Evolutionary conservation across 1,139 yeast genomes (phyloP), one percentile per base, ranked within the genome.

Genomic region (Yamadazyma dushanensis): DNA sequence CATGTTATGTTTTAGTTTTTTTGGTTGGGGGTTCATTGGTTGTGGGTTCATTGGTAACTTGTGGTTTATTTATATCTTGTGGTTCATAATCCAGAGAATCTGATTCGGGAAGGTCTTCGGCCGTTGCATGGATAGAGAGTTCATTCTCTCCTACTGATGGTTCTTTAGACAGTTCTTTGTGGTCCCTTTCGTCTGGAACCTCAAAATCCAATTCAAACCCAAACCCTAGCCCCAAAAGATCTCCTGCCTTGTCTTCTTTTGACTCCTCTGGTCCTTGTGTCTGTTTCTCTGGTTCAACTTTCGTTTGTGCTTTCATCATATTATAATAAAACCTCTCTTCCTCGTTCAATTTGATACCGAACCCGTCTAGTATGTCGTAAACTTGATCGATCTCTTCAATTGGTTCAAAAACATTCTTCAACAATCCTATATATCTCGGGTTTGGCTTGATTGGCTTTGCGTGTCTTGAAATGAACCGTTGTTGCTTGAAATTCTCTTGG

Each of bases 401-500:
- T 8, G 32, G 26, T 21, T 38, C 41, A 16, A 47, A 42, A 3
- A 47, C 49, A 20, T 40, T 32, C 17, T 38, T 34, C 10, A 45
- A 27, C 13, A 40, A 25, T 13, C 38, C 36, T 4, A 39, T 24
- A 25, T 36, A 45, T 15, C 37, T 35, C 15, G 34, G 16, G 32
- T 46, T 39, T 2, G 51, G 51, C 17, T 39, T 40, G 5, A 44
- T 35, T 2, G 45, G 49, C 17, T 36, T 39, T 15, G 35, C 34
- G 24, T 46, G 43, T 24, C 35, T 42, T 29, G 34, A 43, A 7
- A 47, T 26, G 22, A 31, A 45, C 14, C 41, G 31, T 16, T 37
- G 37, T 22, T 46, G 50, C 28, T 34, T 37, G 22, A 38, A 38
- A 19, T 34, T 49, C 40, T 66, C 71, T 25, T 57, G 58, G 40